phyloP scores from a whole-genome alignment of 2,329 filamentous ascomycete species.

The Lachnellula subtilissima region DNA sequence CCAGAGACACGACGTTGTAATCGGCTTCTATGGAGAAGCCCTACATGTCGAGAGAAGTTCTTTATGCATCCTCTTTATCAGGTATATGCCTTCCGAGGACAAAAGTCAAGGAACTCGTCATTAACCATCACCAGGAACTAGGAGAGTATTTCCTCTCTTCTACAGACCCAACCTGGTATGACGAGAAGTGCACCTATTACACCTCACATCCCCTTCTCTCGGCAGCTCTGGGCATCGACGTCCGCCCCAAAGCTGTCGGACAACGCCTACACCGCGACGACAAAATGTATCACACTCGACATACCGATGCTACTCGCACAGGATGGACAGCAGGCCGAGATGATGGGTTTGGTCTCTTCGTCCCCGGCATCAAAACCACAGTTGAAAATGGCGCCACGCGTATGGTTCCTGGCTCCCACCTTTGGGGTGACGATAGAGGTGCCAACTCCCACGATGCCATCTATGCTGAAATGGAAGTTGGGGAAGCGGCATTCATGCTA shows the following conservation, averaged over 20 bases:
- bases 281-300: conserved; percentile 16
- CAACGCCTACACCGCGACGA: conserved; percentile 15
- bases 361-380: conserved; percentile 13
- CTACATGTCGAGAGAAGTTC: conserved; percentile 14
- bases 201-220: conserved; percentile 13
- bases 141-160: conserved; percentile 13
- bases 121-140: neutral
- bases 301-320: conserved; percentile 9
- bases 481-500: conserved; percentile 16
- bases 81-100: conserved; percentile 1
- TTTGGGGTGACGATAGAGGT: conserved; percentile 17
- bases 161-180: conserved; percentile 16
- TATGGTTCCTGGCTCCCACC: conserved; percentile 17
- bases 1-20: conserved; percentile 24
- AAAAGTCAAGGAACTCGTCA: neutral
- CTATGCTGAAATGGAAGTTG: conserved; percentile 16
- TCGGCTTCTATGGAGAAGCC: conserved; percentile 18
- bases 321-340: conserved; percentile 12
- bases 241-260: conserved; percentile 10
- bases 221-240: conserved; percentile 13
- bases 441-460: conserved; percentile 9
- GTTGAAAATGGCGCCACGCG: conserved; percentile 15
- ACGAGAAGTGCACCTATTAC: conserved; percentile 8
- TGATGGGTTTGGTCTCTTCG: conserved; percentile 13
- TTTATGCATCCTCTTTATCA: conserved; percentile 22